Percentiles rank a stretch among this genome's conserved stretches.
Conservation (phyloP, 257 asterid species). For the Parsonsia alboflavescens region DNA sequence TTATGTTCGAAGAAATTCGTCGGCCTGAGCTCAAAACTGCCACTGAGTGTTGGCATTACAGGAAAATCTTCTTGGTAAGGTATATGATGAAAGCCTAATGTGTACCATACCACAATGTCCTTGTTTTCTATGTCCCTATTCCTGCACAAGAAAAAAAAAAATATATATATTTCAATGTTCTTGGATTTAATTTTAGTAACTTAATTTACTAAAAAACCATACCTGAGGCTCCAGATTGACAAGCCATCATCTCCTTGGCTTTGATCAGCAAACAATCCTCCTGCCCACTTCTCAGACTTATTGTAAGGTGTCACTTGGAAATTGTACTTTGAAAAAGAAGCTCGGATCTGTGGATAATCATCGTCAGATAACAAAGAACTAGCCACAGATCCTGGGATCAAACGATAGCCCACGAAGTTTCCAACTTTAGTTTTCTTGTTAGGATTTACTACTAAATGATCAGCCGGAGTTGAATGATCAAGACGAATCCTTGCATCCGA, state of each 20-base stretch:
- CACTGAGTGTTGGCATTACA: conserved; percentile 17
- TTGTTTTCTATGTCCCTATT: conserved; percentile 67
- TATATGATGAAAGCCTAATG: conserved; percentile 77
- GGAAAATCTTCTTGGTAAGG: conserved; percentile 77
- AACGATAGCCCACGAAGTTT: conserved; percentile 43
- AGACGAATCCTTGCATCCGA: conserved; percentile 32
- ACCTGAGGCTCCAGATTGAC: conserved; percentile 16
- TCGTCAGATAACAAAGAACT: conserved; percentile 34
- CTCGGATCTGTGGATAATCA: conserved; percentile 66
- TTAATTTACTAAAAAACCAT: background rate
- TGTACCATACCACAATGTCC: conserved; percentile 83
- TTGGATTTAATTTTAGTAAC: background rate
- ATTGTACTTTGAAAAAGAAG: conserved; percentile 51
- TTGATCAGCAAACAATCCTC: conserved; percentile 57
- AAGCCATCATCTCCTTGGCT: conserved; percentile 53
- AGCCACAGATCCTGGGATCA: conserved; percentile 44
- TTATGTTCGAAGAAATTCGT: conserved; percentile 59
- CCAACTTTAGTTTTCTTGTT: conserved; percentile 50
- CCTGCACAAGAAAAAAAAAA: conserved; percentile 29
- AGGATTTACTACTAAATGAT: conserved; percentile 43
- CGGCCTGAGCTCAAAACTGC: conserved; percentile 36
- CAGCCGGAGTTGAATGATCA: conserved; percentile 25
- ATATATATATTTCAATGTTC: background rate
- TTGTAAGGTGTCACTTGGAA: conserved; percentile 53
- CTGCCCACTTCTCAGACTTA: conserved; percentile 65